Evolutionary conservation across 176 grass and related monocot genomes (phyloP), one percentile per base, ranked within the genome.

Genomic region (Oryza australiensis): DNA sequence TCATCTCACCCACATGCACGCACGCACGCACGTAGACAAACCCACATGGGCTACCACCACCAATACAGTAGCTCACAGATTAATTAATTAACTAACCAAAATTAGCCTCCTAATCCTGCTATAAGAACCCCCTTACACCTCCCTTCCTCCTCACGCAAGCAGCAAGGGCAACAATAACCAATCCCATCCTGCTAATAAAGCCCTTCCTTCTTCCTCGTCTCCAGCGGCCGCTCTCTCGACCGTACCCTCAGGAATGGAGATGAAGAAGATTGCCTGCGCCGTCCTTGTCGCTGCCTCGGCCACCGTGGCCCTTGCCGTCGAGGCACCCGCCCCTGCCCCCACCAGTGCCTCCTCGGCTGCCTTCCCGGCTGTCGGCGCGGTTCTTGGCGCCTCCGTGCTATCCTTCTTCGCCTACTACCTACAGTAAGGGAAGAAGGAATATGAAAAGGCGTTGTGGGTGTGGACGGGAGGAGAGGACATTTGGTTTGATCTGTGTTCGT

Each of bases 391-490:
- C 73, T 89, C 92, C 13, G 38, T 97, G 35, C 73, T 97, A 33
- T 97, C 92, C 53, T 90, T 94, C 88, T 92, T 94, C 29, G 81
- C 92, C 37, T 94, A 84, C 90, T 94, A 92, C 84, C 78, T 94
- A 65, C 87, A 94, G 59, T 94, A 83, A 72, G 66, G 26, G 7
- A 72, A 22, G 26, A n/a, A 8, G 7, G 1, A 35, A 35, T 6
- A 66, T 48, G 15, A 70, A 9, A 70, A 9, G 75, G 60, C 0
- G 60, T 70, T 28, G 74, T 37, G 29, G 26, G 18, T 18, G 70
- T 37, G 11, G 23, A 18, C 46, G n/a, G 82, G 26, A 45, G 68
- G 42, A 55, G 59, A 27, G 55, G 23, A 62, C 40, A 16, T 22
- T 75, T 42, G 11, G 46, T 72, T 70, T 24, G 7, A 66, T 66